Evolutionary conservation across 2,329 filamentous ascomycete genomes (phyloP), one percentile per base, ranked within the genome.

Genomic region (Lasiodiplodia citricola): DNA sequence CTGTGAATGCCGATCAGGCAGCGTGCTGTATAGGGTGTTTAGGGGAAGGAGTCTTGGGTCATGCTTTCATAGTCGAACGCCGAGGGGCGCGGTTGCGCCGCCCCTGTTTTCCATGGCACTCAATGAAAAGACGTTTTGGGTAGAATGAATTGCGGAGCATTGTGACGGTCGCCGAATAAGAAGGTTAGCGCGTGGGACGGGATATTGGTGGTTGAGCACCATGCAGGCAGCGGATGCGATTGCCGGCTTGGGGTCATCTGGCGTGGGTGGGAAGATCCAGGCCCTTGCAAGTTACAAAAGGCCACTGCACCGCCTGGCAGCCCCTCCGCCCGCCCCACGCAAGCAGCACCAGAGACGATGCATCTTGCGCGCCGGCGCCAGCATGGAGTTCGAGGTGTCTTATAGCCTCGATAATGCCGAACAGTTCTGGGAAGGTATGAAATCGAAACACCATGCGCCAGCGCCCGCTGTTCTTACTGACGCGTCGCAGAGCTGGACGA

Each of bases 391-490:
- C 82, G 91, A 94, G 81, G 87, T 87, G 76, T 87, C 86, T 75
- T 87, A 88, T 80, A 86, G 85, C 77, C 86, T 92, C 80, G 91
- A 94, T 81, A 90, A 89, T 80, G 92, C 93, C 83, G 88, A 93
- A 80, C 90, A 94, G 82, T 94, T 97, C 83, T 97, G 94, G 95
- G 86, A 90, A 81, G 92, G 94, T 97, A 80, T 79, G 87, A 78
- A 70, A 66, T 64, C 64, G 6, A 28, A 70, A 60, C 51, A 51
- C 57, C 68, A 56, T 21, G 13, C 31, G 47, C n/a, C 23, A 18
- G 18, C 57, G 25, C 25, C 56, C 14, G 31, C 60, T 41, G 35
- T 25, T 58, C 50, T n/a, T 10, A 52, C 67, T 54, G 47, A 60
- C 54, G 67, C 50, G 51, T 55, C 13, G 18, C 52, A 92, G 90